Evolutionary conservation across 2,329 filamentous ascomycete species (phyloP).

Genomic region (Ilyonectria robusta): DNA sequence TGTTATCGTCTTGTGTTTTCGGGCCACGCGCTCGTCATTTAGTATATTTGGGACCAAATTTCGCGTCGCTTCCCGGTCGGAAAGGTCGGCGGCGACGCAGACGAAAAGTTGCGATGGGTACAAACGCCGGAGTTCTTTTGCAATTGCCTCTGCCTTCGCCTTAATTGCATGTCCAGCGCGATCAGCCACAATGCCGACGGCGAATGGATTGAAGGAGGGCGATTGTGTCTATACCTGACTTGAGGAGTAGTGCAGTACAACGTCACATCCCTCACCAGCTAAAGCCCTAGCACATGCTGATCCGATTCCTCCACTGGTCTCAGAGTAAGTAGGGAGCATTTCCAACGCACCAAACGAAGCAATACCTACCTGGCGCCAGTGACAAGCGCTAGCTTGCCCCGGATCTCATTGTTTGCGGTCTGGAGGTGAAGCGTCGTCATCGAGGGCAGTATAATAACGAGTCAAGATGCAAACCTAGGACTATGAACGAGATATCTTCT

Average conservation of each 20-base stretch:
- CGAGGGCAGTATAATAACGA: background rate
- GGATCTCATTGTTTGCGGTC: conserved; percentile 42
- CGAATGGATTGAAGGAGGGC: background rate
- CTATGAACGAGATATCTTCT: background rate
- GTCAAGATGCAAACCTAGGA: background rate
- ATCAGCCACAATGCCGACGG: background rate
- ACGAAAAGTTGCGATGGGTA: conserved; percentile 49
- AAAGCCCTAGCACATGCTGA: conserved; percentile 50
- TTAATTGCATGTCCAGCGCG: conserved; percentile 25
- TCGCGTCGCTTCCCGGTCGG: conserved; percentile 39
- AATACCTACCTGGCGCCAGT: conserved; percentile 50
- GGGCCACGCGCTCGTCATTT: conserved; percentile 20
- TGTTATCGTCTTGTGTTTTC: conserved; percentile 25
- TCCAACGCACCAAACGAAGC: background rate
- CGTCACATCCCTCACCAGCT: conserved; percentile 54
- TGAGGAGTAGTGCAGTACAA: conserved; percentile 53
- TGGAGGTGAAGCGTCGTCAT: conserved; percentile 42
- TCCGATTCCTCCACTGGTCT: conserved; percentile 54
- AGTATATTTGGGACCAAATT: conserved; percentile 20
- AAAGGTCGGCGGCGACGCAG: conserved; percentile 47
- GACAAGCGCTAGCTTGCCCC: conserved; percentile 51
- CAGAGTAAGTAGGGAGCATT: conserved; percentile 8
- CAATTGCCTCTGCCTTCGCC: conserved; percentile 50
- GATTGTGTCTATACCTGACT: conserved; percentile 44
- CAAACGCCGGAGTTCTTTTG: conserved; percentile 41